Conservation (phyloP, 805 yeast species). For the Danielia oregonensis region DNA sequence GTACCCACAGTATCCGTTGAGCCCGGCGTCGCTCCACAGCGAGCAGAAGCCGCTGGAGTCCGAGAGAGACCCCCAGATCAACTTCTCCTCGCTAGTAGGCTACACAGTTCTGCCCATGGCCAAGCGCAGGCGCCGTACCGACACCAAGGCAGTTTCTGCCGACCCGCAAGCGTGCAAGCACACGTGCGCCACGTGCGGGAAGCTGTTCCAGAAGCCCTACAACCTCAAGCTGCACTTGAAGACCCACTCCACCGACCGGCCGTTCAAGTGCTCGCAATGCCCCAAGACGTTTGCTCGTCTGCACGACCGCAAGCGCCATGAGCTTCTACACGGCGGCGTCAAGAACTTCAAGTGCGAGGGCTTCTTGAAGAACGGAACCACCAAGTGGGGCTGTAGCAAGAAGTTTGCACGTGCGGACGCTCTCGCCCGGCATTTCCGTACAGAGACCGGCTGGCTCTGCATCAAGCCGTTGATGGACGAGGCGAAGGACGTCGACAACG, state of each 20-base stretch:
- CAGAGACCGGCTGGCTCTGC: constrained; percentile 72
- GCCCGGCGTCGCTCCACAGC: background rate
- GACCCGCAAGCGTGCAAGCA: constrained; percentile 3
- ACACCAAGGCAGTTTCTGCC: background rate
- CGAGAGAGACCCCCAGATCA: constrained; percentile 18
- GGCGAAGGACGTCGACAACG: constrained; percentile 34
- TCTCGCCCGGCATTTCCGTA: constrained; percentile 67
- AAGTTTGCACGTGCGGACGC: constrained; percentile 78
- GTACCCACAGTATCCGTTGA: background rate
- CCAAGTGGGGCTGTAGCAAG: constrained; percentile 74
- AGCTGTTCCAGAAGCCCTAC: constrained; percentile 46
- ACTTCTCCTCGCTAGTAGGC: constrained; percentile 32
- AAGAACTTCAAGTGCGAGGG: constrained; percentile 70
- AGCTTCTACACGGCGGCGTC: constrained; percentile 67
- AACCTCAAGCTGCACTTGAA: constrained; percentile 48
- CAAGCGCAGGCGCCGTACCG: constrained; percentile 14
- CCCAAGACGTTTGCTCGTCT: constrained; percentile 69
- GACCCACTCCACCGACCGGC: constrained; percentile 63
- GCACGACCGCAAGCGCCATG: constrained; percentile 76
- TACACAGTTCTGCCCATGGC: constrained; percentile 31
- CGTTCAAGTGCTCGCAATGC: constrained; percentile 63
- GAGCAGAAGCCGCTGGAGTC: background rate
- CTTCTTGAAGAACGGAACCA: constrained; percentile 48
- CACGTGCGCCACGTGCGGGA: constrained; percentile 43
- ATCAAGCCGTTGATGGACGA: constrained; percentile 63